A percentile compares a stretch with the other conserved stretches of the same genome.
Conservation (phyloP, 768 basidiomycete species). For the Podaxis carcinomalis region DNA sequence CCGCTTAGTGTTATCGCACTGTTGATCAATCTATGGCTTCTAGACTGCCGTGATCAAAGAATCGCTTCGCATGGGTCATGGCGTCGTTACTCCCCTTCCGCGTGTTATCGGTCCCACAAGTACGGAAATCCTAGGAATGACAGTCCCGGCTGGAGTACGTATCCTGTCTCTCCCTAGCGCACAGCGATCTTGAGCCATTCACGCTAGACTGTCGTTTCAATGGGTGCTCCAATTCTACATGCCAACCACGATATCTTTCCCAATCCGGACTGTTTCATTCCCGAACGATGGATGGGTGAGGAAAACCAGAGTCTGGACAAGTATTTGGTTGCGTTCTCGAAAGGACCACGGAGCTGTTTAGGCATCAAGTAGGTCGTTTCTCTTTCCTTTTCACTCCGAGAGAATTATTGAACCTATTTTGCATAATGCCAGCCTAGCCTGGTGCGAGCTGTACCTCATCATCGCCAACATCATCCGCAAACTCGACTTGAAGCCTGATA, state of each 20-base stretch:
- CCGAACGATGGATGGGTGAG: slow-evolving; percentile 39
- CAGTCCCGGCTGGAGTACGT: slow-evolving; percentile 35
- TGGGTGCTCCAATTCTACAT: slow-evolving; percentile 36
- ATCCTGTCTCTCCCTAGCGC: too few relatives aligned
- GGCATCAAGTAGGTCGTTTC: slow-evolving; percentile 36
- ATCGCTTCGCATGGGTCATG: slow-evolving; percentile 37
- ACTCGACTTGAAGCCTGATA: slow-evolving; percentile 20
- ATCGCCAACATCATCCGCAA: slow-evolving; percentile 30
- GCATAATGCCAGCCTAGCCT: slow-evolving; percentile 23
- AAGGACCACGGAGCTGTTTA: slow-evolving; percentile 40
- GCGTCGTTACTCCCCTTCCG: slow-evolving; percentile 32
- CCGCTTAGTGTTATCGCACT: not conserved
- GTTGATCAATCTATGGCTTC: not conserved
- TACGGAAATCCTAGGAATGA: slow-evolving; percentile 29
- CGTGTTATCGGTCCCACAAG: slow-evolving; percentile 33
- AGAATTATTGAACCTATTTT: not conserved
- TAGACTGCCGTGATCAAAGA: slow-evolving; percentile 48
- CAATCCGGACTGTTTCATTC: slow-evolving; percentile 32
- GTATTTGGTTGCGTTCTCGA: slow-evolving; percentile 39
- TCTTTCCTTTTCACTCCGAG: not conserved
- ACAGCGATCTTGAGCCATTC: not conserved
- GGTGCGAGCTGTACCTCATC: slow-evolving; percentile 27
- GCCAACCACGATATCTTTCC: slow-evolving; percentile 36
- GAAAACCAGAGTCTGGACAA: slow-evolving; percentile 33
- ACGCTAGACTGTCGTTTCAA: slow-evolving; percentile 36